Conservation (phyloP, 768 basidiomycete species). For the Gymnopilus dilepis region DNA sequence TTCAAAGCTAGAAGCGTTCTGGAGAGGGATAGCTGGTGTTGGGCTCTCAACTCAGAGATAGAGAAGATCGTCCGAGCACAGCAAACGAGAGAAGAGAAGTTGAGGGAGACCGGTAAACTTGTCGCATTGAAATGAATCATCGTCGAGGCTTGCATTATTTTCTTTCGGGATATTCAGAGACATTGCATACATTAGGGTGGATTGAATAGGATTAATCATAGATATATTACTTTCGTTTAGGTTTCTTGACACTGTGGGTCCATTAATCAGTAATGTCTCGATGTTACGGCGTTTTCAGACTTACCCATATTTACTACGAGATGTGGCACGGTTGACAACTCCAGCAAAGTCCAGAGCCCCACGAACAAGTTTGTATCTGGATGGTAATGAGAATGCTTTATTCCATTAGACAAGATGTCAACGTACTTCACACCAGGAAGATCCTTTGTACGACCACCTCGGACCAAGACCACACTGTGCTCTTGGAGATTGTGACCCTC, state of each 20-base stretch:
- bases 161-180: constrained; percentile 4
- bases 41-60: constrained; percentile 90
- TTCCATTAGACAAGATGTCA: neutral
- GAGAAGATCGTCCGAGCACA: constrained; percentile 75
- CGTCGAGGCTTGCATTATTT: neutral
- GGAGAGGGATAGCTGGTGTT: constrained; percentile 95
- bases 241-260: constrained; percentile 77
- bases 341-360: constrained; percentile 92
- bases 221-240: constrained; percentile 64
- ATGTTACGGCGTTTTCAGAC: constrained; percentile 22
- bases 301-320: constrained; percentile 93
- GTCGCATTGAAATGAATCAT: constrained; percentile 33
- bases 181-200: constrained; percentile 8
- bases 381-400: neutral
- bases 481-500: constrained; percentile 99
- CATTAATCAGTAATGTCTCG: constrained; percentile 14
- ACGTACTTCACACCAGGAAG: constrained; percentile 92
- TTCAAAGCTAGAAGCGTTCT: constrained; percentile 81
- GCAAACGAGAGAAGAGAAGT: constrained; percentile 63
- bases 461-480: constrained; percentile 93
- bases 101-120: constrained; percentile 70
- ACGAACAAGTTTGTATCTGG: constrained; percentile 93
- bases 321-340: constrained; percentile 80
- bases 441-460: constrained; percentile 97
- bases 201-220: constrained; percentile 11